Evolutionary conservation across 176 grass and related monocot genomes (phyloP), one percentile per base, ranked within the genome.

Genomic region (Oryza brachyantha): DNA sequence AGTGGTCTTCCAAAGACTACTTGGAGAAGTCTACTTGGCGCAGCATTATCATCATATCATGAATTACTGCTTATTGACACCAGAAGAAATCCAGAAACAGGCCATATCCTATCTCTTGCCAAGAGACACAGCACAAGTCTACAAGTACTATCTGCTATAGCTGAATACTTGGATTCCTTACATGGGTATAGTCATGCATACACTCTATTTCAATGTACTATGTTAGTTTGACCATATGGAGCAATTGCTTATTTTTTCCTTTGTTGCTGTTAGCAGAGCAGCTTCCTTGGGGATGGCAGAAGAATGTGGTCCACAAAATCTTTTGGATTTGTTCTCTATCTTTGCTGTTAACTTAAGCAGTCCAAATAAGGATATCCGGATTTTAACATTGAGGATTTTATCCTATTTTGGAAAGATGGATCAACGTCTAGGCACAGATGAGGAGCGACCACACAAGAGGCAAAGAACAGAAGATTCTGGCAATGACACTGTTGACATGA

Each of bases 341-440:
- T 88, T 97, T 78, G 75, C 79, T 74, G 65, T 68, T 61, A 97
- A 94, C 86, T 88, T 97, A 83, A 90, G 89, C 50, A 81, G 50
- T 81, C 86, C 87, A 50, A 90, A 90, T 86, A 97, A 92, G 83
- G 72, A 79, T 73, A 16, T 97, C 75, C 80, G 89, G 29, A 13
- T 94, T 76, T 90, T 84, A 48, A 87, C 95, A 80, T 92, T 94
- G 87, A 94, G 76, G 73, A 92, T 97, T 85, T 88, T 97, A 64
- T 88, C 76, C 55, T 84, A 97, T 80, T 86, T 86, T 84, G 78
- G 80, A 4, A 79, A 75, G 70, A 74, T 85, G 73, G 83, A 86
- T 74, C 54, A 87, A 76, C 66, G 84, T 65, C 62, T 93, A 50
- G 41, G 36, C 77, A 41, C 46, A 59, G 43, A 86, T 69, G 89